Evolutionary conservation across 345 rosid species (phyloP).

Genomic region (Eutrema japonicum): DNA sequence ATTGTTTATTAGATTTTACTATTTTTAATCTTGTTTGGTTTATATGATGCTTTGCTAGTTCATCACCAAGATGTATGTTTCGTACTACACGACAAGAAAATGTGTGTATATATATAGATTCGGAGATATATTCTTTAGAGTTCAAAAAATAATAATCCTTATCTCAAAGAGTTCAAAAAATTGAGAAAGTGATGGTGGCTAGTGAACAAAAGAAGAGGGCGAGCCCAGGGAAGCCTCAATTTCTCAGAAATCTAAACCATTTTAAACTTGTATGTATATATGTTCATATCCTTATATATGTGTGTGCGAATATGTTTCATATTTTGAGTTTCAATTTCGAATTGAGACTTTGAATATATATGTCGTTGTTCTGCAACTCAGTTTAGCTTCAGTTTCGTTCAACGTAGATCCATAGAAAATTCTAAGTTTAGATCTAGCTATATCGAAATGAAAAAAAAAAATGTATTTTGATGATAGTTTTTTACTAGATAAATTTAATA

Average conservation of each 20-base stretch:
- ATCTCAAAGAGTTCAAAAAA: constrained; percentile 25
- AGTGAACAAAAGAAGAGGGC: constrained; percentile 52
- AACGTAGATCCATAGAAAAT: not conserved
- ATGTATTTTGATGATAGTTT: not conserved
- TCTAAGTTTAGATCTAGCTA: not conserved
- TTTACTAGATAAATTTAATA: not conserved
- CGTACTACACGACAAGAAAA: constrained; percentile 31
- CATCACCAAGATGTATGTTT: constrained; percentile 26
- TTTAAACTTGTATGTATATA: constrained; percentile 57
- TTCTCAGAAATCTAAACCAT: constrained; percentile 49
- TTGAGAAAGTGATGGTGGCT: constrained; percentile 51
- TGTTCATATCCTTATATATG: not conserved
- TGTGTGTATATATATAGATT: constrained; percentile 30
- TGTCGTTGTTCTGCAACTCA: not conserved
- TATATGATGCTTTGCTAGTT: not conserved
- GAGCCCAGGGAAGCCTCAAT: constrained; percentile 54
- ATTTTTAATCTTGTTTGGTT: constrained; percentile 1
- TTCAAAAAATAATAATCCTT: constrained; percentile 14
- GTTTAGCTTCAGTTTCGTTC: not conserved
- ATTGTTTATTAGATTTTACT: not conserved
- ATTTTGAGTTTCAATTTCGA: not conserved
- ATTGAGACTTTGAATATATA: not conserved
- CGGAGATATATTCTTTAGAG: constrained; percentile 27
- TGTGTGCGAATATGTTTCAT: not conserved
- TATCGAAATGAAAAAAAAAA: not conserved